Conservation (phyloP, 1,284 basidiomycete species). For the Tilletia horrida region DNA sequence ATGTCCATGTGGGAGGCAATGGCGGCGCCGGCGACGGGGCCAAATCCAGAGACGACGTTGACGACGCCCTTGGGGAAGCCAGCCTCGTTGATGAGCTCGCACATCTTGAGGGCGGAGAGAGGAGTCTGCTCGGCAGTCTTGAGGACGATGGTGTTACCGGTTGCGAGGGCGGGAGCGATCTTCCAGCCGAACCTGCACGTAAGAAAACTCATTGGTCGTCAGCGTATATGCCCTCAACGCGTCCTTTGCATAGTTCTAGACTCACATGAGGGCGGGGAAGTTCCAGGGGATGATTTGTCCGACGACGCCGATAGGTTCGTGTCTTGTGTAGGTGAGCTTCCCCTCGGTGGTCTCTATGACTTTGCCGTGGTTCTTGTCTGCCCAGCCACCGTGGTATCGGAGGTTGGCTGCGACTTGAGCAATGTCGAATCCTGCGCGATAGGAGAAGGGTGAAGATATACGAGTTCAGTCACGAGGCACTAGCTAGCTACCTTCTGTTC, state of each 20-base stretch:
- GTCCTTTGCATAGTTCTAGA: not conserved
- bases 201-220: too few relatives aligned
- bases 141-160: conserved; percentile 48
- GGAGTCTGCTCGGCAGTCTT: conserved; percentile 77
- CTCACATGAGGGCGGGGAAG: conserved; percentile 86
- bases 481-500: too few relatives aligned
- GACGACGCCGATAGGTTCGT: conserved; percentile 89
- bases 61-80: conserved; percentile 84
- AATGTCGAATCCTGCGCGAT: conserved; percentile 63
- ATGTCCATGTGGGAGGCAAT: conserved; percentile 62
- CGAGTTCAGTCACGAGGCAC: too few relatives aligned
- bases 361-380: conserved; percentile 80
- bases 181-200: conserved; percentile 54
- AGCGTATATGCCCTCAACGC: not conserved
- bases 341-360: conserved; percentile 75
- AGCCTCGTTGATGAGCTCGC: conserved; percentile 72
- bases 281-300: conserved; percentile 59
- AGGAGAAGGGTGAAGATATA: too few relatives aligned
- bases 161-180: conserved; percentile 59
- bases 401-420: conserved; percentile 63
- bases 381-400: conserved; percentile 65
- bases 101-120: conserved; percentile 70
- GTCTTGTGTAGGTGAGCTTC: conserved; percentile 66
- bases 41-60: conserved; percentile 72
- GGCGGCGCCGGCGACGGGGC: conserved; percentile 72